phyloP scores from a whole-genome alignment of 1,284 basidiomycete genomes.

The Moesziomyces globuligerus region DNA sequence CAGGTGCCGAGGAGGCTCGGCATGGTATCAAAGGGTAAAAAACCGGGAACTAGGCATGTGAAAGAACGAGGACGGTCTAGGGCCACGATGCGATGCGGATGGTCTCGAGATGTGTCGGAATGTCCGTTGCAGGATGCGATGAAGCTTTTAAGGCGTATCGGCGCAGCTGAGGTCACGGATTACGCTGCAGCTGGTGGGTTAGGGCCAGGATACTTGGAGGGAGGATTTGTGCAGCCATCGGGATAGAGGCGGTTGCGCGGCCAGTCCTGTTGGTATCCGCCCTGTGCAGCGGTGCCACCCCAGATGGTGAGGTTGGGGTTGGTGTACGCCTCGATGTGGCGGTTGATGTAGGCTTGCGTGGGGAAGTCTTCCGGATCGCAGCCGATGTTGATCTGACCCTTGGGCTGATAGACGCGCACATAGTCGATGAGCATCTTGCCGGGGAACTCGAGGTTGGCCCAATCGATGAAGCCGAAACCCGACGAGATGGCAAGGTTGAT shows the following conservation, averaged over 20 bases:
- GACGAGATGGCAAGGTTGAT: conserved; percentile 62
- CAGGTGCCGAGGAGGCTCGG: conserved; percentile 1
- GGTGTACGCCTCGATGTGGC: conserved; percentile 53
- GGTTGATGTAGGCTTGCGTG: conserved; percentile 72
- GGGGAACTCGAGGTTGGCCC: conserved; percentile 41
- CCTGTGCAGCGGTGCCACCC: conserved; percentile 52
- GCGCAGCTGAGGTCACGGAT: no score
- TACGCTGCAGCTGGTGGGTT: conserved; percentile 14
- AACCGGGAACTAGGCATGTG: not conserved
- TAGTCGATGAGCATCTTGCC: conserved; percentile 58
- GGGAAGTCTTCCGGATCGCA: conserved; percentile 70
- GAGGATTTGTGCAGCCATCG: conserved; percentile 41
- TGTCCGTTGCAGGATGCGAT: not conserved
- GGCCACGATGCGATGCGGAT: not conserved
- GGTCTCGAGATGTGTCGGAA: not conserved
- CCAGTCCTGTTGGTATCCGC: conserved; percentile 60
- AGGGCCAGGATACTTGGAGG: conserved; percentile 42
- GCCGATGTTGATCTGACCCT: conserved; percentile 56
- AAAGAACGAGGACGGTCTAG: not conserved
- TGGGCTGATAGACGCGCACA: conserved; percentile 58
- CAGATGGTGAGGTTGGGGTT: conserved; percentile 59
- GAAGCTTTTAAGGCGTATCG: no score
- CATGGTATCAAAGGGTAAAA: conserved; percentile 11
- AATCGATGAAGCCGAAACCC: conserved; percentile 49
- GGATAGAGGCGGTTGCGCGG: conserved; percentile 55